phyloP scores from a whole-genome alignment of 192 early-diverging fungal species.

The Rhizophagus prolifer region DNA sequence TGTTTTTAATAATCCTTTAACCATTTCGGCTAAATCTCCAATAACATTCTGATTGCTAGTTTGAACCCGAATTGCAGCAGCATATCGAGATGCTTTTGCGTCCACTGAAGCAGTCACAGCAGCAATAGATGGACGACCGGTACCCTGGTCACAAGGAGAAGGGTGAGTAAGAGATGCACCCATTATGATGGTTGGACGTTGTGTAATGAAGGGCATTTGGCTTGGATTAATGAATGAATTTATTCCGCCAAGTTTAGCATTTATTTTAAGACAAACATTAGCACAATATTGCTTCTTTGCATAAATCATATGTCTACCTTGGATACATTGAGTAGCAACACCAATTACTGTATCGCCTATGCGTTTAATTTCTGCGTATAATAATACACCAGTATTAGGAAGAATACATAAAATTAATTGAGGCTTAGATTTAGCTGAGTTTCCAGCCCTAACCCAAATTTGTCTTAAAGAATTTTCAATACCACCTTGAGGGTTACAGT shows the following conservation, averaged over 20 bases:
- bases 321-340: not conserved
- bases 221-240: slow-evolving; percentile 64
- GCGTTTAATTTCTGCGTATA: not conserved
- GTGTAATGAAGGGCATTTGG: slow-evolving; percentile 57
- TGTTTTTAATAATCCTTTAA: slow-evolving; percentile 41
- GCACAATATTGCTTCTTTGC: slow-evolving; percentile 80
- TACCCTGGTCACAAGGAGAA: not conserved
- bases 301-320: not conserved
- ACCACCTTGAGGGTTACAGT: slow-evolving; percentile 34
- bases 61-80: not conserved
- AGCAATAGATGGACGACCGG: not conserved
- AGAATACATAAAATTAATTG: not conserved
- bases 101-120: not conserved
- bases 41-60: not conserved
- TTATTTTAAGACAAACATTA: slow-evolving; percentile 93
- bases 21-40: not conserved
- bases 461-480: not conserved
- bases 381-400: not conserved
- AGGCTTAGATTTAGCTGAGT: not conserved
- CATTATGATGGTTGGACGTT: not conserved
- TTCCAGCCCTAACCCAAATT: not conserved
- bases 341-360: not conserved
- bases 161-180: not conserved
- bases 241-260: slow-evolving; percentile 85
- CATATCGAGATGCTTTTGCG: not conserved